phyloP scores from a whole-genome alignment of 495 filamentous ascomycete genomes.

The Clohesyomyces aquaticus region DNA sequence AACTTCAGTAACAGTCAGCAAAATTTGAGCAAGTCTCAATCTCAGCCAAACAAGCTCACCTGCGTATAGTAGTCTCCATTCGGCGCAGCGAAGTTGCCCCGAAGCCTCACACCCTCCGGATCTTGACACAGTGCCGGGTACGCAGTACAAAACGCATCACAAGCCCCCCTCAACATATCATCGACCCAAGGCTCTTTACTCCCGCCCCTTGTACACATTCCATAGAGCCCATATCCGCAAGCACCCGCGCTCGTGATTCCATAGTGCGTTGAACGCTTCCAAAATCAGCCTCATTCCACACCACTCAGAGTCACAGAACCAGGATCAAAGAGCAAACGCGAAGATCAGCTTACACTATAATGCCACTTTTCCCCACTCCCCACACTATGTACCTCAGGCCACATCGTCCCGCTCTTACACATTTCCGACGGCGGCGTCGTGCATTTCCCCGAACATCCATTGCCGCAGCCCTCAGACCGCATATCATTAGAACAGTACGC shows the following conservation, averaged over 20 bases:
- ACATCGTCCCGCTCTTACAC: neutral
- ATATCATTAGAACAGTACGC: neutral
- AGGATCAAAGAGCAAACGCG: neutral
- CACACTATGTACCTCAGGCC: neutral
- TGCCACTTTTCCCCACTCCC: neutral
- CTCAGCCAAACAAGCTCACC: neutral
- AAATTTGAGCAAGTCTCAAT: neutral
- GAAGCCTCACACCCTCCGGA: neutral
- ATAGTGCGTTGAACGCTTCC: neutral
- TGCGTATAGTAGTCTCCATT: neutral
- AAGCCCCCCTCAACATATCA: neutral
- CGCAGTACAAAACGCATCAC: neutral
- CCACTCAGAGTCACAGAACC: neutral
- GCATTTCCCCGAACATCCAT: neutral
- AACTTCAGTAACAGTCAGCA: neutral
- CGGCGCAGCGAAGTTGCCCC: neutral
- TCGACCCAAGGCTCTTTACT: neutral
- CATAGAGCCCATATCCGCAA: neutral
- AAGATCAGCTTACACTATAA: neutral
- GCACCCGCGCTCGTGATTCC: neutral
- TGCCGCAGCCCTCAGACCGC: neutral
- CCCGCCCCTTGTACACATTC: neutral
- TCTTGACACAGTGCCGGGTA: neutral
- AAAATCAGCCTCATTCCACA: neutral
- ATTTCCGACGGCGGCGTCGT: neutral